Base-by-base conservation (phyloP, 805 yeast species). In the Teunomyces aglyptinius region DNA sequence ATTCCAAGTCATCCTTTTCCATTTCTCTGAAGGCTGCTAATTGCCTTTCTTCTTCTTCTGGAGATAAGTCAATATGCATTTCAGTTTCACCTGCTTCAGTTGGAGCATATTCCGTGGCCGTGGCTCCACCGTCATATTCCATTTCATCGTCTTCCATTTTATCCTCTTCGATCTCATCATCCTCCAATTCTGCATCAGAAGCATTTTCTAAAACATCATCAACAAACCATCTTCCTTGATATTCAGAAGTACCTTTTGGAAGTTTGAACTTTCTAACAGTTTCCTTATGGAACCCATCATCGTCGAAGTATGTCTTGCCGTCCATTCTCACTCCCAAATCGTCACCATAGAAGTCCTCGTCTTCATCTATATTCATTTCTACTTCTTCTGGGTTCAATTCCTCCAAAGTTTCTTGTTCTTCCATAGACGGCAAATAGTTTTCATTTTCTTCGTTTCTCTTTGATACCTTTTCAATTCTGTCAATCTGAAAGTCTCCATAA, bases 41-140 rank as follows among this genome's bases (percentile, higher is more conserved):
- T 66, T 91, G 97, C 56, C 82, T 78, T 49, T 81, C 82, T 63
- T 89, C 97, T 56, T 89, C 97, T 56, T 88, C 96, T 28, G 85
- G 82, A 1, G 85, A 71, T 43, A 89, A 68, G 31, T 89, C 96
- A 45, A 82, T 82, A 60, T 82, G 84, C 73, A 76, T 75, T 51
- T 85, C 92, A 3, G 73, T 53, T 42, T 60, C 64, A 6, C 66
- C 73, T 22, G 71, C 78, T 38, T 77, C 83, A 7, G 76, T 75
- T 6, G 72, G 75, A 29, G 70, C 72, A 51, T 67, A 63, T 48
- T 71, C 66, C n/a, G 65, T 59, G 53, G 65, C 44, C 46, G 65
- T 58, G 6, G 46, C 50, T 11, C 55, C 59, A 54, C 24, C 71
- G 3, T 67, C 72, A 35, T 62, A 49, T 15, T 50, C 53, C 39